Conservation (phyloP, 164 flowering plant species). For the Vitis amurensis region DNA sequence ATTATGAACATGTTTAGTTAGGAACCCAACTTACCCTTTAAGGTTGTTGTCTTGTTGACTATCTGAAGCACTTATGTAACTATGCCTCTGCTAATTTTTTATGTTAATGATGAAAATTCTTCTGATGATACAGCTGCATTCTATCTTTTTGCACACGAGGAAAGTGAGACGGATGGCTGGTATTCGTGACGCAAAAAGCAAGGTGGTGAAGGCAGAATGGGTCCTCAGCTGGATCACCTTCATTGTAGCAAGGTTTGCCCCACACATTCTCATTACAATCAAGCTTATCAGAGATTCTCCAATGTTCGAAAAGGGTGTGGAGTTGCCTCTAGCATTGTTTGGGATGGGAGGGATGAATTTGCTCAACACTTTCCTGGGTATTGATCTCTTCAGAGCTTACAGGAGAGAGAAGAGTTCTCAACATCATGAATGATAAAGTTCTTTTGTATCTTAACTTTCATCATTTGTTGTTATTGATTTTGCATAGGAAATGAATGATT, state of each 20-base stretch:
- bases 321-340: slow-evolving; percentile 80
- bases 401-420: slow-evolving; percentile 43
- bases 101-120: too few relatives aligned
- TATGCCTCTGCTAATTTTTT: not conserved
- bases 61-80: not conserved
- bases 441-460: not conserved
- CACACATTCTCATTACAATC: slow-evolving; percentile 73
- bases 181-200: slow-evolving; percentile 58
- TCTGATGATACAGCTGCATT: slow-evolving; percentile 66
- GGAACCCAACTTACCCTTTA: too few relatives aligned
- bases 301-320: slow-evolving; percentile 73
- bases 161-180: slow-evolving; percentile 92
- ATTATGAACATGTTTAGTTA: too few relatives aligned
- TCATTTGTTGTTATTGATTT: not conserved
- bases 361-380: slow-evolving; percentile 71
- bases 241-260: slow-evolving; percentile 49
- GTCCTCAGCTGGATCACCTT: slow-evolving; percentile 65
- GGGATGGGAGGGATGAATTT: slow-evolving; percentile 96
- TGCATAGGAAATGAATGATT: not conserved
- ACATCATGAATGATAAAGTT: slow-evolving; percentile 22
- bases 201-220: slow-evolving; percentile 76
- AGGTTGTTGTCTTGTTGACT: too few relatives aligned
- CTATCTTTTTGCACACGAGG: slow-evolving; percentile 80
- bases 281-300: slow-evolving; percentile 80
- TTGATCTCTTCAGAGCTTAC: slow-evolving; percentile 74